Base-by-base conservation (phyloP, 169 alveolate genomes). In the Eimeria necatrix region DNA sequence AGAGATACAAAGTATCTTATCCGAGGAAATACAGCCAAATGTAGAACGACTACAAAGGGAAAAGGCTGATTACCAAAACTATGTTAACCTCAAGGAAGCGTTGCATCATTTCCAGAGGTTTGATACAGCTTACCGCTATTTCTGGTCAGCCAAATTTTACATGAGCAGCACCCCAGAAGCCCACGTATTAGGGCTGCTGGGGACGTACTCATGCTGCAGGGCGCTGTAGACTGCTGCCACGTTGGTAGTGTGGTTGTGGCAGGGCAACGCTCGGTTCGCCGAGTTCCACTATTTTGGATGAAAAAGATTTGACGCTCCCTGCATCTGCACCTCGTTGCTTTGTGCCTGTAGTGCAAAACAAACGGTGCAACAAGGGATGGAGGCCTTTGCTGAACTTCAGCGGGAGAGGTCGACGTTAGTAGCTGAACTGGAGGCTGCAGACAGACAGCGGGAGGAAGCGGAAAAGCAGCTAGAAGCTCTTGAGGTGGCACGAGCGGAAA, bases 11-110 rank as follows among this genome's bases (percentile, higher is more conserved):
- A 95, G 95, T 88, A 94, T 96, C 52, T 83, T 97, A 70, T 87
- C 94, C 26, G 97, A 97, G 91, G 97, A 95, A 76, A 96, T 97
- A 94, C 94, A 86, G 24, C 97, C 97, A 60, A 96, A 95, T 64
- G 83, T 96, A 74, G 97, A 96, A 84, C 92, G 96, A 56, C 96
- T 95, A 48, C 97, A 96, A 91, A 86, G 94, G 93, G 96, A 96
- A 93, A 84, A 92, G 22, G 96, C 94, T 92, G 96, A 89, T 91
- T 94, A 92, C 24, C 84, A 73, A 56, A 70, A 20, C 70, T 73
- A 32, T 71, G 91, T 92, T 52, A 56, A 52, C 56, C 70, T 68
- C 60, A 68, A 92, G 86, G 88, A 92, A 24, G 60, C 78, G 16
- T 24, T 87, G 74, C 94, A 87, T 48, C 84, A 74, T 22, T 70